Conservation (phyloP, 805 yeast species). For the Metschnikowia kunwiensis region DNA sequence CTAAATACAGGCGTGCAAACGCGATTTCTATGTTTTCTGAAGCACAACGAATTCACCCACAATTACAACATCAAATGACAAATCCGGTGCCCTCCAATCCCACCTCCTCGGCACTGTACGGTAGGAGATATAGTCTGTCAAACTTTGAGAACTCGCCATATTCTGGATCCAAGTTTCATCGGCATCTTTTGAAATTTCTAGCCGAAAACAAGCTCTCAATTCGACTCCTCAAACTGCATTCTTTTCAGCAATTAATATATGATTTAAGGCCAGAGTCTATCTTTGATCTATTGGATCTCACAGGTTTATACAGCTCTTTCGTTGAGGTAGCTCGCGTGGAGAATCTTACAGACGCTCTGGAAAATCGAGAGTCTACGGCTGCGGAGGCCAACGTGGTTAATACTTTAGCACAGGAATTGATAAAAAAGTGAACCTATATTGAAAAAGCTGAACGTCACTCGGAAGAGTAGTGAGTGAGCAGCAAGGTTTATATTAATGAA, state of each 20-base stretch:
- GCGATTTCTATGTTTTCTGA: slow-evolving; percentile 1
- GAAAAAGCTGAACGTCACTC: too few relatives aligned
- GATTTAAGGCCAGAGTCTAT: slow-evolving; percentile 50
- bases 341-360: slow-evolving; percentile 8
- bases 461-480: neutral
- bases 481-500: neutral
- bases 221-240: slow-evolving; percentile 45
- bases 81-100: neutral
- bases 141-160: slow-evolving; percentile 41
- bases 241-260: slow-evolving; percentile 50
- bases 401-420: slow-evolving; percentile 18
- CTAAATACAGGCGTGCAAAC: slow-evolving; percentile 6
- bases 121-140: slow-evolving; percentile 7
- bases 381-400: slow-evolving; percentile 28
- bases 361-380: slow-evolving; percentile 11
- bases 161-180: slow-evolving; percentile 46
- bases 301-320: slow-evolving; percentile 42
- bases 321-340: slow-evolving; percentile 41
- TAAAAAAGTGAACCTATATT: slow-evolving; percentile 15
- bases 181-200: slow-evolving; percentile 48
- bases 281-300: slow-evolving; percentile 45
- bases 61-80: neutral
- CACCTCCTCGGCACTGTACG: slow-evolving; percentile 4
- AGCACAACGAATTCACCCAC: slow-evolving; percentile 4
- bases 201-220: slow-evolving; percentile 52